Base-by-base conservation (phyloP, 2,329 filamentous ascomycete genomes). In the Xylariaceae sp. region DNA sequence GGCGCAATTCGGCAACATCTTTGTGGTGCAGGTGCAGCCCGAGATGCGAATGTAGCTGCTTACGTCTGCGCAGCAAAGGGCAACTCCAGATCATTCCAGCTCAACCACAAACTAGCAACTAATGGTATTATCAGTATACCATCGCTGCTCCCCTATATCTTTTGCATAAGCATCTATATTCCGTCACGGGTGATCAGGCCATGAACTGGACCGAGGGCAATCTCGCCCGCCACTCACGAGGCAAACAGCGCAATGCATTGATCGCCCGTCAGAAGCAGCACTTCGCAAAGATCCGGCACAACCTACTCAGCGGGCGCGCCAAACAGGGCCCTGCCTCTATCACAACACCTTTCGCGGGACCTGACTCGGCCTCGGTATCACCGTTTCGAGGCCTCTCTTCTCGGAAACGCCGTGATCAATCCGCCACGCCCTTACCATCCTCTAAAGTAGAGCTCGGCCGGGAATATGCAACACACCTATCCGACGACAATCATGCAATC, bases 201-300 rank as follows among this genome's bases (percentile, higher is more conserved):
- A 79, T 79, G 76, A 79, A 79, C 61, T 79, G 76, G 76, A 78
- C 75, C 2, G 76, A 76, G 57, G 74, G 75, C 26, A 74, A 68
- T 45, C 67, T 78, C 40, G 69, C 72, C 39, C 74, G 74, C 54
- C 71, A 75, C 61, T 71, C 69, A 54, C 72, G 68, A 9, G 65
- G 65, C 36, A 64, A 62, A 37, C 63, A 67, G 54, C 67, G 66
- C 49, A 72, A 71, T 41, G 63, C 67, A 18, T 58, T 68, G 21
- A 63, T 69, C 30, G 63, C 67, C n/a, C 70, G 68, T n/a, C 76
- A 78, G 57, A 76, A 72, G 58, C 69, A 76, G 46, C 72, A 78
- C 58, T 78, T 78, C 55, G 75, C 76, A 40, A 74, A 71, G 53
- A 71, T 70, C 34, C 71, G 72, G 40, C 68, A 67, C 19, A 69